Evolutionary conservation across 208 protist species (phyloP).

Genomic region (Porcisia deanei): DNA sequence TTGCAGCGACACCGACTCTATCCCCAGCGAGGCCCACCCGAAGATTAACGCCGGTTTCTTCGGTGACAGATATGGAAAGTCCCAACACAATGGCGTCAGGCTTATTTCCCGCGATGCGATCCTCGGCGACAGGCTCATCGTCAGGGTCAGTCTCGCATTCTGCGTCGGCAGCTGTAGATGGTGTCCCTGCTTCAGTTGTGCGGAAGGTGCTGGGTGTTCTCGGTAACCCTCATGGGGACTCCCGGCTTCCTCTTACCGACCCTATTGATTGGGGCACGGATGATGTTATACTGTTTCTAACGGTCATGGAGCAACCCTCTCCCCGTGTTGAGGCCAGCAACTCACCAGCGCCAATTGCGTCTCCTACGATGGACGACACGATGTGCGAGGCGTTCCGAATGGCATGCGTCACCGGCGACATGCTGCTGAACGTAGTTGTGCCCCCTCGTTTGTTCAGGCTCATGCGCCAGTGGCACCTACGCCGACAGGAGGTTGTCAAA

Average conservation of each 20-base stretch:
- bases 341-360: not conserved
- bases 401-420: constrained; percentile 54
- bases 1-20: not conserved
- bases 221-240: constrained; percentile 52
- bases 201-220: constrained; percentile 31
- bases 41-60: not conserved
- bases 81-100: not conserved
- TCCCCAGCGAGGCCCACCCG: not conserved
- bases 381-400: constrained; percentile 78
- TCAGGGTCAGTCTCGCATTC: not conserved
- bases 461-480: constrained; percentile 81
- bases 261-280: constrained; percentile 73
- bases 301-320: constrained; percentile 36
- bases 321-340: not conserved
- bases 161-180: not conserved
- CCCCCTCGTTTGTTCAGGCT: constrained; percentile 72
- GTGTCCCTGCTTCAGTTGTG: constrained; percentile 20
- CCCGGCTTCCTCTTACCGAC: constrained; percentile 47
- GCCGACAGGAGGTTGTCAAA: constrained; percentile 48
- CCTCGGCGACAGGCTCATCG: not conserved
- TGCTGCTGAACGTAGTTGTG: constrained; percentile 65
- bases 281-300: constrained; percentile 56
- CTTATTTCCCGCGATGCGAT: not conserved
- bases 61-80: not conserved
- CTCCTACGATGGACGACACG: constrained; percentile 53